phyloP scores from a whole-genome alignment of 129 eudicot genomes.

The Arctium lappa region DNA sequence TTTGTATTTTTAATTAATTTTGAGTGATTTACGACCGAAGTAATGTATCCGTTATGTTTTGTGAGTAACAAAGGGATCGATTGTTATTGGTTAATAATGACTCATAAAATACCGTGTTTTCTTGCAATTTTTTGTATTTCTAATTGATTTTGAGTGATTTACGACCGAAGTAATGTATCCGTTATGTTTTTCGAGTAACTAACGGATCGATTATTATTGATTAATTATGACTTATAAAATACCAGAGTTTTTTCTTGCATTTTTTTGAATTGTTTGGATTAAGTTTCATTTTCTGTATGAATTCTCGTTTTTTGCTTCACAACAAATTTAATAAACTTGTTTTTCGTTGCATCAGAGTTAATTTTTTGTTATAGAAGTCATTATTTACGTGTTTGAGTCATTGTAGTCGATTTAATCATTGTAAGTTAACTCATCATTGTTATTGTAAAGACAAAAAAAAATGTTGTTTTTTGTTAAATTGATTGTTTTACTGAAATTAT shows the following conservation, averaged over 20 bases:
- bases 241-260: background rate
- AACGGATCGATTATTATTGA: background rate
- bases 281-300: background rate
- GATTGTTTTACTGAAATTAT: background rate
- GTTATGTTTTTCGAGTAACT: slow-evolving; percentile 16
- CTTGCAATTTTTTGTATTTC: background rate
- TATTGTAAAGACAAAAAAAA: background rate
- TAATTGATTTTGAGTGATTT: background rate
- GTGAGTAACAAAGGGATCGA: slow-evolving; percentile 7
- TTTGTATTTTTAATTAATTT: background rate
- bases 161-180: slow-evolving; percentile 21
- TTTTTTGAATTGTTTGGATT: background rate
- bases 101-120: background rate
- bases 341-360: background rate
- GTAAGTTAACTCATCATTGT: too few species aligned
- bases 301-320: too few species aligned
- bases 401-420: too few species aligned
- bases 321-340: too few species aligned
- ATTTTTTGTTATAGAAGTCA: too few species aligned
- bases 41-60: slow-evolving; percentile 22
- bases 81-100: background rate
- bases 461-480: too few species aligned
- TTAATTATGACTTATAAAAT: background rate
- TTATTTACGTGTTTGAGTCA: background rate
- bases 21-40: slow-evolving; percentile 11